phyloP scores from a whole-genome alignment of 495 filamentous ascomycete genomes.

The Apiosordaria backusii region DNA sequence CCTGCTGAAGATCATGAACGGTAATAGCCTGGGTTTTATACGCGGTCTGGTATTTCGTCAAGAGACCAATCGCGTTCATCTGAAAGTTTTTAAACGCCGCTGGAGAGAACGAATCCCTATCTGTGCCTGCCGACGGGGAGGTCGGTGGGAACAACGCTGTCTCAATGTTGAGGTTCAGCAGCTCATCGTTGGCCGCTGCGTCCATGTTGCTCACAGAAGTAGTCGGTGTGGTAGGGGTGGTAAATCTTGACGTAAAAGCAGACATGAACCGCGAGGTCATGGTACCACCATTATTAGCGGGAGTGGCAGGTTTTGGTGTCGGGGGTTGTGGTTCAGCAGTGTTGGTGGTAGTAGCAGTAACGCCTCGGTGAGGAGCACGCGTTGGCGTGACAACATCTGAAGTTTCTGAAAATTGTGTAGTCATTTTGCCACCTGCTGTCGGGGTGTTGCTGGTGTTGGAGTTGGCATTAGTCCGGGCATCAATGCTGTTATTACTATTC shows the following conservation, averaged over 20 bases:
- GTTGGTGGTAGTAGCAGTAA: conserved; percentile 8
- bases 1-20: conserved; percentile 57
- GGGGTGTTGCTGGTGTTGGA: conserved; percentile 5
- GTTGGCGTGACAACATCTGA: conserved; percentile 33
- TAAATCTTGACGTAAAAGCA: conserved; percentile 41
- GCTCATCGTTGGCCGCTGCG: conserved; percentile 53
- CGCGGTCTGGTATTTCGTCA: conserved; percentile 64
- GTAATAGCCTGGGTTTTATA: conserved; percentile 61
- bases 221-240: conserved; percentile 26
- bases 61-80: conserved; percentile 61
- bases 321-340: conserved; percentile 2
- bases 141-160: conserved; percentile 56
- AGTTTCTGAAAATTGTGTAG: conserved; percentile 12
- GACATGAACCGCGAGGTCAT: conserved; percentile 43
- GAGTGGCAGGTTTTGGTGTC: conserved; percentile 37
- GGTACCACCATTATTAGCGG: conserved; percentile 17
- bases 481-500: conserved; percentile 3
- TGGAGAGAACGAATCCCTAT: conserved; percentile 54
- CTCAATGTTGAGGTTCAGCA: conserved; percentile 61
- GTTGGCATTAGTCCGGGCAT: conserved; percentile 3
- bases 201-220: background rate
- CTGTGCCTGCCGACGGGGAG: conserved; percentile 20
- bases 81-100: conserved; percentile 69
- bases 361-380: conserved; percentile 11
- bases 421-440: conserved; percentile 5